These are phyloP conservation scores for Pseudohyphozyma bogoriensis DNA, from an alignment of 768 basidiomycete genomes.

Conservation along the genomic window DNA sequence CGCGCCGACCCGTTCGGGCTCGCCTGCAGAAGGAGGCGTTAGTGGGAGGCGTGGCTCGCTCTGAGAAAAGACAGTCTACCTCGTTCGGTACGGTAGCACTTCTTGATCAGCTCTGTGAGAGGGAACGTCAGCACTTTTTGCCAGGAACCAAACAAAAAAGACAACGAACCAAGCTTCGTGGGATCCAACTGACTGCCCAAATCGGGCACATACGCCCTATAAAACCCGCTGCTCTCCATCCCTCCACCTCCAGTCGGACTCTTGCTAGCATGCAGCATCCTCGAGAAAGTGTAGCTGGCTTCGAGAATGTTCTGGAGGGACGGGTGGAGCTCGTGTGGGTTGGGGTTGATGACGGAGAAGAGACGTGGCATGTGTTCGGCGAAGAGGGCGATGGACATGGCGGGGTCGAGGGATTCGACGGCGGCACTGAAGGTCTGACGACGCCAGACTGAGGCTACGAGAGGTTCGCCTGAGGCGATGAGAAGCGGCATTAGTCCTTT, in stretches of 20 bases:
- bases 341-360: slow-evolving; percentile 45
- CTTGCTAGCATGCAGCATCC: slow-evolving; percentile 70
- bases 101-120: slow-evolving; percentile 57
- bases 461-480: slow-evolving; percentile 57
- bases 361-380: slow-evolving; percentile 62
- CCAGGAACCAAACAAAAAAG: not conserved
- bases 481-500: not conserved
- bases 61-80: not conserved
- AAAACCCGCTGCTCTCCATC: slow-evolving; percentile 54
- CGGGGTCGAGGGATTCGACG: slow-evolving; percentile 62
- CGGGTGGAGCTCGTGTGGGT: slow-evolving; percentile 27
- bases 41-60: not conserved
- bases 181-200: slow-evolving; percentile 63
- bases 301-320: slow-evolving; percentile 55
- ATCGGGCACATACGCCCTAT: slow-evolving; percentile 63
- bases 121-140: not conserved
- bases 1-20: slow-evolving; percentile 64
- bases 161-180: slow-evolving; percentile 48
- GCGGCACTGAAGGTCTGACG: slow-evolving; percentile 82
- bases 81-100: slow-evolving; percentile 62
- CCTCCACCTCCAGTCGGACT: slow-evolving; percentile 44
- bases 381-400: slow-evolving; percentile 59
- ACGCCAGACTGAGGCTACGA: slow-evolving; percentile 82
- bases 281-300: slow-evolving; percentile 65
- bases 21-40: slow-evolving; percentile 41